phyloP scores from a whole-genome alignment of 2,329 filamentous ascomycete genomes.

The Aspergillus udagawae region DNA sequence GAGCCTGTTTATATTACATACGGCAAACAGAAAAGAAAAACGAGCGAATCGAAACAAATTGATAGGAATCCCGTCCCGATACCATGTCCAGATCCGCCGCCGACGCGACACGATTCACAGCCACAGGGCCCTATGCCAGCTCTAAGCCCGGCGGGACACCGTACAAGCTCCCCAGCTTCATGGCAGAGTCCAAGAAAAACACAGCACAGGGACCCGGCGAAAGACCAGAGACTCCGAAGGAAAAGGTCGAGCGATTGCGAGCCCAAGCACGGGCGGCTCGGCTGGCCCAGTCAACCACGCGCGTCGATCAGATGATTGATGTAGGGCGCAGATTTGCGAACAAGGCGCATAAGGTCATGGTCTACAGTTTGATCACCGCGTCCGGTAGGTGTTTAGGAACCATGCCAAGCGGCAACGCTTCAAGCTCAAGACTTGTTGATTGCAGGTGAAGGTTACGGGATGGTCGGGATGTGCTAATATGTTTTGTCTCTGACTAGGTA shows the following conservation, averaged over 20 bases:
- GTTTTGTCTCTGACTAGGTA: conserved; percentile 39
- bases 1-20: neutral
- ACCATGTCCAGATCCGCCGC: conserved; percentile 46
- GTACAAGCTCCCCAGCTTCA: conserved; percentile 30
- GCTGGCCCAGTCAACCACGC: conserved; percentile 54
- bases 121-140: conserved; percentile 47
- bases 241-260: conserved; percentile 65
- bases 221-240: conserved; percentile 59
- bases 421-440: neutral
- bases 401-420: neutral
- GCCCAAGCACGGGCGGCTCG: conserved; percentile 65
- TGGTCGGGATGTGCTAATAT: neutral
- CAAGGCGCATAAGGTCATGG: conserved; percentile 57
- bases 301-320: conserved; percentile 52
- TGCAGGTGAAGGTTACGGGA: neutral
- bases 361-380: conserved; percentile 57
- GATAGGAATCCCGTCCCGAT: conserved; percentile 2
- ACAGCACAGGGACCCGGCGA: conserved; percentile 22
- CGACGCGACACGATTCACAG: conserved; percentile 50
- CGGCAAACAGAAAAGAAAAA: neutral
- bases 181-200: conserved; percentile 16
- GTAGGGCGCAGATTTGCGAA: conserved; percentile 56
- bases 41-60: neutral
- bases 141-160: conserved; percentile 34
- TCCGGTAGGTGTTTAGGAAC: conserved; percentile 47